Conservation (phyloP, 1,284 basidiomycete species). For the Ceraceosorus guamensis region DNA sequence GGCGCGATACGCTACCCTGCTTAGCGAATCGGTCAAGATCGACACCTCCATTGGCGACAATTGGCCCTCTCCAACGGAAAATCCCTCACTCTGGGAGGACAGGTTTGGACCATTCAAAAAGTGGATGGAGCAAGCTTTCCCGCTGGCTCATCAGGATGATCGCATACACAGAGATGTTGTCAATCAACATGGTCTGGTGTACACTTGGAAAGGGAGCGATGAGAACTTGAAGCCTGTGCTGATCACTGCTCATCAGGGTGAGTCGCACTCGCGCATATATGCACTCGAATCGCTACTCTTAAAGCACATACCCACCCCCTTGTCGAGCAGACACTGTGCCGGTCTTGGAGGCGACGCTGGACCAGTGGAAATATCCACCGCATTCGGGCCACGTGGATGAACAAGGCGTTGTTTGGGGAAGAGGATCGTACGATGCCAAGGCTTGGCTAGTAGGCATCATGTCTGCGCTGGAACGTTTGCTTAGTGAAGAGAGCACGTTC, state of each 20-base stretch:
- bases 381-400: constrained; percentile 51
- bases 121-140: constrained; percentile 24
- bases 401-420: constrained; percentile 54
- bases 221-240: constrained; percentile 55
- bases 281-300: background rate
- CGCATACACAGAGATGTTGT: constrained; percentile 46
- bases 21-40: constrained; percentile 18
- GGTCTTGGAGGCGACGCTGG: constrained; percentile 52
- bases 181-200: constrained; percentile 62
- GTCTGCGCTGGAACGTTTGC: constrained; percentile 52
- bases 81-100: constrained; percentile 17
- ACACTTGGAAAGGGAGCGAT: constrained; percentile 60
- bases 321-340: constrained; percentile 53
- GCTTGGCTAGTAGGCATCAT: constrained; percentile 51
- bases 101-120: constrained; percentile 27
- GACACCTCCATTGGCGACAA: constrained; percentile 34
- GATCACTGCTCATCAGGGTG: constrained; percentile 26
- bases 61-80: constrained; percentile 23
- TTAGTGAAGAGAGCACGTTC: constrained; percentile 49
- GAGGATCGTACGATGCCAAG: constrained; percentile 49
- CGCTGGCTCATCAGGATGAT: constrained; percentile 1
- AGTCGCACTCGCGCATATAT: background rate
- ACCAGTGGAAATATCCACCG: constrained; percentile 54
- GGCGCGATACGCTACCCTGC: background rate
- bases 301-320: too few species aligned